Evolutionary conservation across 805 yeast genomes (phyloP).

Genomic region (Cyberlindnera euphorbiae): DNA sequence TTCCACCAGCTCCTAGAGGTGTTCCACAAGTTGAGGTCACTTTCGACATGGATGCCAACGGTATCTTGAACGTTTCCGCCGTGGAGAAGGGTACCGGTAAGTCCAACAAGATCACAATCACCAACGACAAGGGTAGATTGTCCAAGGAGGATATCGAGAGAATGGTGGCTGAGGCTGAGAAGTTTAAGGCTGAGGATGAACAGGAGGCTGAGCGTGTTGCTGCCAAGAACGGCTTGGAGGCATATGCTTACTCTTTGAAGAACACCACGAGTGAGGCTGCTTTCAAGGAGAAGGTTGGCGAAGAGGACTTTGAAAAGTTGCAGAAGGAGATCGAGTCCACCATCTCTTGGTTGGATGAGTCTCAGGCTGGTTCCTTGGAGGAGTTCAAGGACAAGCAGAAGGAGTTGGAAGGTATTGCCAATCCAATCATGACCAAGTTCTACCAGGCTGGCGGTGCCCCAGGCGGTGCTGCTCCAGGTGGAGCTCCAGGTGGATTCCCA

Average conservation of each 20-base stretch:
- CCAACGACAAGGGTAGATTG: conserved; percentile 98
- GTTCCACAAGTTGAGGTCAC: conserved; percentile 74
- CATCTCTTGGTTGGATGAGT: conserved; percentile 87
- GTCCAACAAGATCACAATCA: conserved; percentile 92
- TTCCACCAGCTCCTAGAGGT: conserved; percentile 77
- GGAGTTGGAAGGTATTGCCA: conserved; percentile 93
- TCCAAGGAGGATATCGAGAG: conserved; percentile 97
- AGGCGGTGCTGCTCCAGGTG: conserved; percentile 56
- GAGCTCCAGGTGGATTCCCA: conserved; percentile 57
- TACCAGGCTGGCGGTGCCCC: conserved; percentile 92
- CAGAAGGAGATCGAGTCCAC: conserved; percentile 81
- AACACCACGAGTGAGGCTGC: conserved; percentile 66
- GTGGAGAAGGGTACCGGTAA: conserved; percentile 99
- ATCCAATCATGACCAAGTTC: conserved; percentile 96
- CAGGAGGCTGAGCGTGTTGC: conserved; percentile 88
- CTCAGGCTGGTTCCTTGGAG: conserved; percentile 88
- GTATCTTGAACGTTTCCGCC: conserved; percentile 95
- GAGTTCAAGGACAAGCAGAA: conserved; percentile 92
- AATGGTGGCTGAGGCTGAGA: conserved; percentile 97
- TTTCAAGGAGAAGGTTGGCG: conserved; percentile 75
- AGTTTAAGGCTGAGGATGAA: conserved; percentile 95
- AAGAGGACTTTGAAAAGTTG: conserved; percentile 67
- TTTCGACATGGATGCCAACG: conserved; percentile 46
- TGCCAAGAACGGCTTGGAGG: conserved; percentile 94
- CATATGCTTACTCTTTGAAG: conserved; percentile 93